These are phyloP conservation scores for Santalum album DNA, from an alignment of 164 flowering plant genomes.

Conservation along the genomic window DNA sequence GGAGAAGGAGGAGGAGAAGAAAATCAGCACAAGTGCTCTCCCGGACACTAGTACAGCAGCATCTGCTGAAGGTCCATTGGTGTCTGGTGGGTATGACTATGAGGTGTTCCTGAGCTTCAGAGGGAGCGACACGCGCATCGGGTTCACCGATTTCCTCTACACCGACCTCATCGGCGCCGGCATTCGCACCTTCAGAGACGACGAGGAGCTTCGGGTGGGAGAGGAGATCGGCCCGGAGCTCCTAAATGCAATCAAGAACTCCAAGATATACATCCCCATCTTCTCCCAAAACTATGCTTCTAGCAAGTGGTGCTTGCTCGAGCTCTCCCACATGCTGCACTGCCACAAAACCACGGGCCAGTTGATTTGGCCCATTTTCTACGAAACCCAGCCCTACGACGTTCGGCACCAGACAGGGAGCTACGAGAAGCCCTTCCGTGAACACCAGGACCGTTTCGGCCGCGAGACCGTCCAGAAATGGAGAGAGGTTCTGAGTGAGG, in stretches of 20 bases:
- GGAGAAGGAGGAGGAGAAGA: too few species aligned
- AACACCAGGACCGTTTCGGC: background rate
- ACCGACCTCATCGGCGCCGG: background rate
- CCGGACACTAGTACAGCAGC: too few species aligned
- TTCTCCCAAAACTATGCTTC: constrained; percentile 5
- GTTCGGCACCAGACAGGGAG: constrained; percentile 5
- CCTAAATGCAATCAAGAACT: background rate
- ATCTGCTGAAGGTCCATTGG: too few species aligned
- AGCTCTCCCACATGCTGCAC: background rate
- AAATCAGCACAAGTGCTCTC: too few species aligned
- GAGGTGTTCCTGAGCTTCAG: constrained; percentile 7
- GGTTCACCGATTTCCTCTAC: constrained; percentile 7
- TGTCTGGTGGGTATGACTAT: too few species aligned
- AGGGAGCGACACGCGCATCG: constrained; percentile 6
- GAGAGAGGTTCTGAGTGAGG: constrained; percentile 1
- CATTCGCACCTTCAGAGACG: constrained; percentile 4
- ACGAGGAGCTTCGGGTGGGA: background rate
- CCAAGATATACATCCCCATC: background rate
- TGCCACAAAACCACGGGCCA: background rate
- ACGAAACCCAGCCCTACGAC: constrained; percentile 7
- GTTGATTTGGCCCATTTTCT: constrained; percentile 4
- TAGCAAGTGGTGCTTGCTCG: constrained; percentile 6
- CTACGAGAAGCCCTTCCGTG: background rate
- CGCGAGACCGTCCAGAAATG: background rate
- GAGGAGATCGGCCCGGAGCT: background rate